Conservation (phyloP, 495 filamentous ascomycete species). For the Aspergillus cavernicola region DNA sequence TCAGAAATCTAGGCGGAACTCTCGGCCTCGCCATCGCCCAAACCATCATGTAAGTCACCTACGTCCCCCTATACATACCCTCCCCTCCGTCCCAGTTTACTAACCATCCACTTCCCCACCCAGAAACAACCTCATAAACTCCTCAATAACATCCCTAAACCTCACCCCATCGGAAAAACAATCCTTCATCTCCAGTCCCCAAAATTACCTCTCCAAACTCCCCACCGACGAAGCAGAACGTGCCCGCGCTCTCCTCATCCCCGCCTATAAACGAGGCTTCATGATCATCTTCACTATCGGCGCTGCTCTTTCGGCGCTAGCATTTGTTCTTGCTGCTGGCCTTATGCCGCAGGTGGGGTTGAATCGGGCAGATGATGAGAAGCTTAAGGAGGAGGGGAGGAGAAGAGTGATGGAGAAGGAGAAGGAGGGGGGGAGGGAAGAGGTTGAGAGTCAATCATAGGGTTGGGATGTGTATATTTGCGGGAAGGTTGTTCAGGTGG, state of each 20-base stretch:
- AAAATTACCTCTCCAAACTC: conserved; percentile 28
- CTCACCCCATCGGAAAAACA: conserved; percentile 23
- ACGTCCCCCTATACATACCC: background rate
- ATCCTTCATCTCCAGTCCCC: conserved; percentile 31
- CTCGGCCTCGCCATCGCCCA: conserved; percentile 51
- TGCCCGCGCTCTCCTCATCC: conserved; percentile 36
- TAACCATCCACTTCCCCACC: background rate
- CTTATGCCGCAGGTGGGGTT: conserved; percentile 48
- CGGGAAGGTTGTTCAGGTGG: too few species aligned
- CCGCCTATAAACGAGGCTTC: conserved; percentile 48
- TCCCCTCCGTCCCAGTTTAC: background rate
- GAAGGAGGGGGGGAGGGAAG: conserved; percentile 15
- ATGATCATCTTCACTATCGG: conserved; percentile 49
- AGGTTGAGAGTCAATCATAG: background rate
- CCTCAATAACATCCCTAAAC: conserved; percentile 28
- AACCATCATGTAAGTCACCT: conserved; percentile 45
- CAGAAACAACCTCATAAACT: conserved; percentile 44
- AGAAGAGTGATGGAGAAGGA: conserved; percentile 18
- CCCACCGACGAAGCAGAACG: conserved; percentile 30
- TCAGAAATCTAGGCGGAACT: conserved; percentile 50
- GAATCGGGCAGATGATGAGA: conserved; percentile 41
- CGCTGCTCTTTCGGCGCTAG: conserved; percentile 42
- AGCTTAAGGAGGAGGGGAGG: conserved; percentile 45
- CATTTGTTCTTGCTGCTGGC: conserved; percentile 39
- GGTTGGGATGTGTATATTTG: too few species aligned